Conservation (phyloP, 2,329 filamentous ascomycete genomes). For the Eurotiales sp. region DNA sequence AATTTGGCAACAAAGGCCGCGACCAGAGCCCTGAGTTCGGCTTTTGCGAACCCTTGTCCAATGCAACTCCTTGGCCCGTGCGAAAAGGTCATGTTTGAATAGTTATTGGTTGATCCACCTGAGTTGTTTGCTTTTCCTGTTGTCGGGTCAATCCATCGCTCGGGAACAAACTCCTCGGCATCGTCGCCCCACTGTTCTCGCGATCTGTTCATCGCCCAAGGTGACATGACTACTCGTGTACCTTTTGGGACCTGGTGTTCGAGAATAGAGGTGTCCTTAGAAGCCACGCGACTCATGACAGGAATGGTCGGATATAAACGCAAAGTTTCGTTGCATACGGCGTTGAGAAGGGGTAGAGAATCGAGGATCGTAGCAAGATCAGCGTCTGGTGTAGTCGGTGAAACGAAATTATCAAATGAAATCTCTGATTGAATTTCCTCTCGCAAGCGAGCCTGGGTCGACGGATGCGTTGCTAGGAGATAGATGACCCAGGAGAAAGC, state of each 20-base stretch:
- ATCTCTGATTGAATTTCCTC: constrained; percentile 22
- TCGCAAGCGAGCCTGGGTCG: constrained; percentile 21
- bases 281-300: constrained; percentile 63
- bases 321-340: constrained; percentile 72
- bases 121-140: constrained; percentile 48
- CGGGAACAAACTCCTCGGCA: constrained; percentile 71
- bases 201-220: constrained; percentile 66
- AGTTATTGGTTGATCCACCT: constrained; percentile 74
- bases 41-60: constrained; percentile 51
- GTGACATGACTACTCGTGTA: constrained; percentile 63
- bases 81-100: constrained; percentile 67
- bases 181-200: constrained; percentile 70
- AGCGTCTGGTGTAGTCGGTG: background rate
- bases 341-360: constrained; percentile 72
- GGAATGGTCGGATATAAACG: constrained; percentile 70
- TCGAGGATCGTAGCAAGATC: constrained; percentile 39
- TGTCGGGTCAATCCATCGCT: constrained; percentile 60
- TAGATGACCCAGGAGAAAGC: constrained; percentile 24
- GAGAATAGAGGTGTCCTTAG: constrained; percentile 61
- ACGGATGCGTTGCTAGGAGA: constrained; percentile 19
- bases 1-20: constrained; percentile 71
- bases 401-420: background rate
- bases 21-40: constrained; percentile 74
- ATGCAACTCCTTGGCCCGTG: constrained; percentile 53
- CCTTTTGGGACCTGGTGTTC: constrained; percentile 64